These are phyloP conservation scores for Solanum tarapatanum DNA, from an alignment of 257 asterid genomes.

Conservation along the genomic window DNA sequence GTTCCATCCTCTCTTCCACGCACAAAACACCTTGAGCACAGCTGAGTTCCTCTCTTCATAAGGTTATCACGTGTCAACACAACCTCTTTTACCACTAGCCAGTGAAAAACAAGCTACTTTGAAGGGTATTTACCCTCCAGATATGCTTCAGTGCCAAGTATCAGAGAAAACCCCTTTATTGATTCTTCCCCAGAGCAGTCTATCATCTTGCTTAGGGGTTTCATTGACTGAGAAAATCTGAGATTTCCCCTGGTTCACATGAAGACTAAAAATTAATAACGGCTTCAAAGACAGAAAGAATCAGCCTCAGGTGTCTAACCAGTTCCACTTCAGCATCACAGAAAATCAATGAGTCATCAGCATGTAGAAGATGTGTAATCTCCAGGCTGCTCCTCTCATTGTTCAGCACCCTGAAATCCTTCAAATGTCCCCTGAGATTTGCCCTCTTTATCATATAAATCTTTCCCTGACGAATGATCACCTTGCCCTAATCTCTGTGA, in stretches of 20 bases:
- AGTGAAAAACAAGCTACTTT: background rate
- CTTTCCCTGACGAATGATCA: background rate
- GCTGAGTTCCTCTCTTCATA: background rate
- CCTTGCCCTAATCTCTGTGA: background rate
- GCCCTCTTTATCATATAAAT: background rate
- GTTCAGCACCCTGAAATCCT: background rate
- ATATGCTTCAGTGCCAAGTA: background rate
- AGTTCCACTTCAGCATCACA: background rate
- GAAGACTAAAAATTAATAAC: background rate
- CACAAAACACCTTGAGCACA: background rate
- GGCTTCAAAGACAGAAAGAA: background rate
- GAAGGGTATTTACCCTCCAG: background rate
- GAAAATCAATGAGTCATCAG: background rate
- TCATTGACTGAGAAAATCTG: background rate
- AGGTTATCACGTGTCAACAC: background rate
- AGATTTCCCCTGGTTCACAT: background rate
- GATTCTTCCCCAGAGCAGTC: background rate
- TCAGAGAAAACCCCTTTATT: background rate
- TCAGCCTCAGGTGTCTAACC: background rate
- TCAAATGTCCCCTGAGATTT: background rate
- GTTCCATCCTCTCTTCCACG: background rate
- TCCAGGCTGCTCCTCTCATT: background rate
- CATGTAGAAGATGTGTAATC: background rate
- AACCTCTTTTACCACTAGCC: background rate
- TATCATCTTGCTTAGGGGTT: background rate